Base-by-base conservation (phyloP, 1,284 basidiomycete species). In the Ustilago trichophora region DNA sequence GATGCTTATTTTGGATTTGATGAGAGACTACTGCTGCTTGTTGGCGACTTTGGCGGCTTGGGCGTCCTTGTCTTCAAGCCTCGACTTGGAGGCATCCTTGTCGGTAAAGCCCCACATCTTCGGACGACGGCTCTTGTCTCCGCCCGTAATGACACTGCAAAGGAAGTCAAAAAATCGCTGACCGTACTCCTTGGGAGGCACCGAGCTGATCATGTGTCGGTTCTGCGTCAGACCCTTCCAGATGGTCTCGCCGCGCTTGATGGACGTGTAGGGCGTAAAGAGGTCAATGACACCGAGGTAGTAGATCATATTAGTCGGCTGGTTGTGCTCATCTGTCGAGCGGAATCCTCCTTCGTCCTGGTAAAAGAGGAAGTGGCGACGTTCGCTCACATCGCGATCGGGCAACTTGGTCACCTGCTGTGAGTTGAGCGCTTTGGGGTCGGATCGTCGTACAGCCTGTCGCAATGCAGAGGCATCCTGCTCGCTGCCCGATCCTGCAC, bases 311-410 rank as follows among this genome's bases (percentile, higher is more conserved):
- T 90, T 88, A 81, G 90, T 83, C 4, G 86, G 83, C 26, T 86
- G 84, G 80, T 98, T 95, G 19, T 81, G 82, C 73, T 95, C 92
- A 81, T 95, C 89, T 13, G 94, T 96, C 22, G 93, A 92, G 24
- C 90, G 87, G 56, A 96, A 82, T 1, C 96, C 95, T 19, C 94
- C 94, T 77, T 98, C 96, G 79, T 98, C 93, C 78, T 95, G 92
- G 80, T 97, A 98, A 83, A 98, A 98, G 31, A 96, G 82, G 81
- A 95, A 93, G 66, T 92, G 87, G 42, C 89, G 87, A 21, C 91
- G 86, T 75, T 96, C 92, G 38, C 87, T 87, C 0, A 84, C 57
- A 60, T 88, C 87, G 42, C 86, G 86, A 25, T 84, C 82, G 0
- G 91, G 91, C 12, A 94, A 84, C 67, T 88, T 86, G 42, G 89